These are phyloP conservation scores for Oryza australiensis DNA, from an alignment of 176 grass and related monocot genomes.

Conservation along the genomic window DNA sequence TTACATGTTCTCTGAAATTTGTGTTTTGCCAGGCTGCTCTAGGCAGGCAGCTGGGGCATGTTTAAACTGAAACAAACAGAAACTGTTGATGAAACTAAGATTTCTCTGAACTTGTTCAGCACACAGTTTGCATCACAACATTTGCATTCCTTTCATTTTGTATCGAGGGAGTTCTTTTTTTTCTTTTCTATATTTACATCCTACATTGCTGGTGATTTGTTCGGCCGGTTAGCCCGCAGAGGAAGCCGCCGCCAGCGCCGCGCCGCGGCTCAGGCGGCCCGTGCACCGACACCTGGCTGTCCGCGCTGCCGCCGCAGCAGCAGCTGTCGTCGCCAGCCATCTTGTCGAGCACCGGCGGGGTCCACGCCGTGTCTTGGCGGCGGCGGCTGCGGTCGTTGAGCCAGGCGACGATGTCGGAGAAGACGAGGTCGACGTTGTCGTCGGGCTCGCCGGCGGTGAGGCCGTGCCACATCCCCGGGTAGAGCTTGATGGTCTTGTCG, in stretches of 20 bases:
- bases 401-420: constrained; percentile 75
- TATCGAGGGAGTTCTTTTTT: neutral
- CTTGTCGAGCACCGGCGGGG: neutral
- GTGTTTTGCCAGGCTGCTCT: constrained; percentile 1
- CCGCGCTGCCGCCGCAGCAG: neutral
- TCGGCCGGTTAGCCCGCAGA: constrained; percentile 56
- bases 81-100: neutral
- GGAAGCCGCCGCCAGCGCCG: neutral
- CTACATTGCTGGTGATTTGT: constrained; percentile 54
- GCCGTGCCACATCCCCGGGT: constrained; percentile 89
- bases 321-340: neutral
- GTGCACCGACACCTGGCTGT: neutral
- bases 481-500: constrained; percentile 91
- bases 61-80: neutral
- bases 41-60: constrained; percentile 6
- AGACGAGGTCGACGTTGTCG: constrained; percentile 68
- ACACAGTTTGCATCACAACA: neutral
- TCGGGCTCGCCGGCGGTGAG: constrained; percentile 81
- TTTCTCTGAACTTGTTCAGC: constrained; percentile 12
- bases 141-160: neutral
- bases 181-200: constrained; percentile 47
- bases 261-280: neutral
- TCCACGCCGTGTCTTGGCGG: neutral
- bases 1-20: constrained; percentile 23
- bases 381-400: constrained; percentile 45